These are phyloP conservation scores for Emericellopsis atlantica DNA, from an alignment of 2,329 filamentous ascomycete genomes.

Conservation along the genomic window DNA sequence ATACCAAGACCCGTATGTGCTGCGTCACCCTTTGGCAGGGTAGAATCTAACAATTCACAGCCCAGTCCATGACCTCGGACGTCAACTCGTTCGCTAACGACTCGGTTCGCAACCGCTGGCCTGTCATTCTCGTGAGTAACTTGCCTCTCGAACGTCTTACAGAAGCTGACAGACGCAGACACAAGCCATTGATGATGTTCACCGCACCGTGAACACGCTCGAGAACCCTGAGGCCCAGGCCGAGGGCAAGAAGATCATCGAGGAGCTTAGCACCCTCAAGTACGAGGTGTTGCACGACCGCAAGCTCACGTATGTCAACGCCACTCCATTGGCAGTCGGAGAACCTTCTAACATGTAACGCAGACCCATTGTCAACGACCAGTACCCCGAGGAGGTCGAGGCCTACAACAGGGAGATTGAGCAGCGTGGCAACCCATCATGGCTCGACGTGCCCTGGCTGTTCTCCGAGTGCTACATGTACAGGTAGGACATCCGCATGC, in stretches of 20 bases:
- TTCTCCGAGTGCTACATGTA: constrained; percentile 93
- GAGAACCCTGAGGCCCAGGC: constrained; percentile 51
- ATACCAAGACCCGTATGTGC: constrained; percentile 57
- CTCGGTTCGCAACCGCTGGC: constrained; percentile 83
- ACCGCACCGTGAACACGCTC: constrained; percentile 52
- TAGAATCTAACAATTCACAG: neutral
- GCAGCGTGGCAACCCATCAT: constrained; percentile 58
- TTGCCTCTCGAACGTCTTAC: neutral
- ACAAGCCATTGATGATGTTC: constrained; percentile 86
- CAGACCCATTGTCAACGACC: constrained; percentile 67
- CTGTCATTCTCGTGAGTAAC: constrained; percentile 66
- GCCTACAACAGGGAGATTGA: constrained; percentile 80
- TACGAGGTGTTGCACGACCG: constrained; percentile 92
- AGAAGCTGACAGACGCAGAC: constrained; percentile 42
- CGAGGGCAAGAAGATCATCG: constrained; percentile 80
- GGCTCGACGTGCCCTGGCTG: constrained; percentile 81
- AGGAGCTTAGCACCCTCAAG: constrained; percentile 70
- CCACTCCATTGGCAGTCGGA: neutral
- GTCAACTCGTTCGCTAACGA: constrained; percentile 75
- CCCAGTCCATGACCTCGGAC: constrained; percentile 65
- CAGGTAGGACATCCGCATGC: constrained; percentile 31
- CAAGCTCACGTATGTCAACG: constrained; percentile 49
- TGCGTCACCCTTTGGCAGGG: neutral
- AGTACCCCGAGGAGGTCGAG: constrained; percentile 63
- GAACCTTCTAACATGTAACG: constrained; percentile 2